Base-by-base conservation (phyloP, 768 basidiomycete genomes). In the Hydnomerulius pinastri region DNA sequence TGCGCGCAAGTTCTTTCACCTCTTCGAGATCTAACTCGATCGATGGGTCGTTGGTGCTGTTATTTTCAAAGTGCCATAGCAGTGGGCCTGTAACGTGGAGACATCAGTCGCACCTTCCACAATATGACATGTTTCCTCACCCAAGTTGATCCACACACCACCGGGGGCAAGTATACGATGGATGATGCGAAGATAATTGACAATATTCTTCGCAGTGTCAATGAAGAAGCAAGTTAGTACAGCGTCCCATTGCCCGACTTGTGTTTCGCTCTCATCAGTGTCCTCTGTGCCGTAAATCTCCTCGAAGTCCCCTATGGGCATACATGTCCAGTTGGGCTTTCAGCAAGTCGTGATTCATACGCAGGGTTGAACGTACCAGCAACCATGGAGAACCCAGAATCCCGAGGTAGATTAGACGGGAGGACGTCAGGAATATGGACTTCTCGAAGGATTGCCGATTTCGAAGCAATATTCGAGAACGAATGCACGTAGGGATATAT, bases 1-100 rank as follows among this genome's bases (percentile, higher is more conserved):
- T 71, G 20, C 75, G 75, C 2, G 83, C 86, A 6, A 98, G 77
- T 0, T 69, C 67, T 63, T 93, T 96, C 30, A 97, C 79, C 62
- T 98, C 94, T 51, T 91, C 89, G n/a, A 98, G 71, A 60, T 86
- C 87, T 15, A 98, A 76, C 69, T 98, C 95, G 29, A 98, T 77
- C 1, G 90, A 92, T 0, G 83, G 78, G 55, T 96, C 92, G 55
- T 84, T 82, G 35, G 83, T 81, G 47, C 66, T 77, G 62, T 91
- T 93, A 68, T 96, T 95, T 63, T 98, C 95, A 69, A 86, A 98
- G 65, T 98, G 96, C 95, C 96, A 98, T n/a, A 98, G 71, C 1
- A 96, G 71, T 0, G 96, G 96, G 3, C 95, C 94, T 87, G 37
- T 45, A 41, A 36, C 13, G 32, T 38, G 11, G 2, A 17, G 1